Conservation (phyloP, 2,329 filamentous ascomycete genomes). For the Trichoderma endophyticum region DNA sequence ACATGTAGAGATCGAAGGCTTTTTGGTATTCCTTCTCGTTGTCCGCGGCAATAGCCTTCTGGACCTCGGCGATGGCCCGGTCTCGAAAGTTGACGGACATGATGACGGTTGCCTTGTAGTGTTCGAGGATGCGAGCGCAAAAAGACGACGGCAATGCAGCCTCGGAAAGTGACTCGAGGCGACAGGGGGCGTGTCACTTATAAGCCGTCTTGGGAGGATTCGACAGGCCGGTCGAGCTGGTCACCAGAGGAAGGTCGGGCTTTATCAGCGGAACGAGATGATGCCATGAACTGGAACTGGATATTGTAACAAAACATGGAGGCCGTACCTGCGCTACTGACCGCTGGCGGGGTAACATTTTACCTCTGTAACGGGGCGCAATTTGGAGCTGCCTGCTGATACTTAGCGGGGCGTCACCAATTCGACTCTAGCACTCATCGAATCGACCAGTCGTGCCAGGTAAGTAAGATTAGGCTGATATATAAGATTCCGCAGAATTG, state of each 20-base stretch:
- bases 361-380: conserved; percentile 19
- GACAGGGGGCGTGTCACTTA: background rate
- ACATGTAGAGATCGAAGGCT: conserved; percentile 94
- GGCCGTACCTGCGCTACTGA: conserved; percentile 14
- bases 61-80: conserved; percentile 93
- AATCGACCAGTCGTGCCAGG: background rate
- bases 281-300: background rate
- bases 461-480: conserved; percentile 10
- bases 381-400: conserved; percentile 8
- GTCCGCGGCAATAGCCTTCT: conserved; percentile 95
- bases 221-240: background rate
- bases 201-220: background rate
- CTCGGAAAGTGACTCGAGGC: background rate
- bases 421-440: conserved; percentile 1
- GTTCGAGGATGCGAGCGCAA: background rate
- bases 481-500: background rate
- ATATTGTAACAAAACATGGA: background rate
- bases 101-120: conserved; percentile 30
- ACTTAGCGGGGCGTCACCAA: conserved; percentile 17
- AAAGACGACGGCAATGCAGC: conserved; percentile 5
- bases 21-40: conserved; percentile 95
- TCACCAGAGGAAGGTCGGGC: background rate
- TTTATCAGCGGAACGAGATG: conserved; percentile 3
- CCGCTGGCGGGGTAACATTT: conserved; percentile 20
- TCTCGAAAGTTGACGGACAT: conserved; percentile 98